phyloP scores from a whole-genome alignment of 2,329 filamentous ascomycete genomes.

The Ophiostoma ips region DNA sequence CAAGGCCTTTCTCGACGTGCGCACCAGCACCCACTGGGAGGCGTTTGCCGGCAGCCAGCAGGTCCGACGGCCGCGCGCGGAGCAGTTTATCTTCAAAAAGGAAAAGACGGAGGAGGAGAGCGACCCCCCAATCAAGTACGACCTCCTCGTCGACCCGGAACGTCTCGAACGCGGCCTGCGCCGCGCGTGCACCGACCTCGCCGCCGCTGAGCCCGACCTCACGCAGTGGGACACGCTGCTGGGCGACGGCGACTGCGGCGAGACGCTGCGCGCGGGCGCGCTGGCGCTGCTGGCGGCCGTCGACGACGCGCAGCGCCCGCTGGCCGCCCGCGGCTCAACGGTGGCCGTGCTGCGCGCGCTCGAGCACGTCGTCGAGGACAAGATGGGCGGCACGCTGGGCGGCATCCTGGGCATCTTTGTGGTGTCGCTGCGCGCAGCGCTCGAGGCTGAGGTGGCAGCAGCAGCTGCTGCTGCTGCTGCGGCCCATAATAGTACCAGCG shows the following conservation, averaged over 20 bases:
- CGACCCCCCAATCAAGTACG: conserved; percentile 15
- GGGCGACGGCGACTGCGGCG: conserved; percentile 54
- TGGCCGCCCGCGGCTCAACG: conserved; percentile 31
- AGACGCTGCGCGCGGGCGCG: conserved; percentile 43
- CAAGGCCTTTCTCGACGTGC: conserved; percentile 49
- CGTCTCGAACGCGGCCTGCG: conserved; percentile 40
- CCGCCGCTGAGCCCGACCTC: conserved; percentile 46
- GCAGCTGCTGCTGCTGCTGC: no score
- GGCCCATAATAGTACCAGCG: no score
- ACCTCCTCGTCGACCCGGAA: conserved; percentile 36
- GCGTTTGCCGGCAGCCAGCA: conserved; percentile 34
- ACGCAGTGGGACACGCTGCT: conserved; percentile 50
- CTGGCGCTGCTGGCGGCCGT: conserved; percentile 33
- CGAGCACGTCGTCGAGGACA: conserved; percentile 37
- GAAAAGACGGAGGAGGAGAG: not conserved
- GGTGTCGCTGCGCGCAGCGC: conserved; percentile 30
- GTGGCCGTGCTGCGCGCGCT: conserved; percentile 33
- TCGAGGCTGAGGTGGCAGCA: conserved; percentile 19
- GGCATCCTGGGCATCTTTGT: conserved; percentile 42
- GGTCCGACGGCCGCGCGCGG: conserved; percentile 25
- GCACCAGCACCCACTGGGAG: conserved; percentile 44
- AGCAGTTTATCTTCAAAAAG: conserved; percentile 23
- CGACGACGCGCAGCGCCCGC: conserved; percentile 14
- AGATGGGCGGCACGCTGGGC: conserved; percentile 38
- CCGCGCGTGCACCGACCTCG: conserved; percentile 35